phyloP scores from a whole-genome alignment of 116 monocot genomes.

The Dioscorea cayenensis region DNA sequence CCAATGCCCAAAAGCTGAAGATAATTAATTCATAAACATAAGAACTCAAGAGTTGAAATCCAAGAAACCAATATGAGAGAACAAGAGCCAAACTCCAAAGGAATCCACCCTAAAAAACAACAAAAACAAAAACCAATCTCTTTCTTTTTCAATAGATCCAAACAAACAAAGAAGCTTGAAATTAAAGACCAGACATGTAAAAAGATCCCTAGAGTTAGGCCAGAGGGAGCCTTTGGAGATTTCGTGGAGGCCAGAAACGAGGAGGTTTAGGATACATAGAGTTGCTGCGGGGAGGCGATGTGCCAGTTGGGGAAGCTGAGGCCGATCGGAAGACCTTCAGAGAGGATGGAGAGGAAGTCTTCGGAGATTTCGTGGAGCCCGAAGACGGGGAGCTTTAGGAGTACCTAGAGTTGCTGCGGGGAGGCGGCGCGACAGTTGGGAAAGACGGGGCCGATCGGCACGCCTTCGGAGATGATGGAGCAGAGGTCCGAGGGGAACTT shows the following conservation, averaged over 20 bases:
- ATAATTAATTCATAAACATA: too few species aligned
- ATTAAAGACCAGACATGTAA: too few species aligned
- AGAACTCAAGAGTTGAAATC: too few species aligned
- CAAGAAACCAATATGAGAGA: too few species aligned
- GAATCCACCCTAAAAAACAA: too few species aligned
- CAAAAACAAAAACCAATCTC: too few species aligned
- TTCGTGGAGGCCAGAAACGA: constrained; percentile 16
- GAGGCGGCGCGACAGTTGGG: constrained; percentile 55
- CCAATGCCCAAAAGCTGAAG: too few species aligned
- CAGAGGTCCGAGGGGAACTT: constrained; percentile 51
- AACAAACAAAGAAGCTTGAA: too few species aligned
- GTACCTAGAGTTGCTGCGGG: constrained; percentile 21
- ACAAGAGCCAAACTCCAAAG: too few species aligned
- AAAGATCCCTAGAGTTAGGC: constrained; percentile 12
- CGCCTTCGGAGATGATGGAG: constrained; percentile 42
- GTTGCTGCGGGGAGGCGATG: constrained; percentile 23
- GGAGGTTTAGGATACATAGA: constrained; percentile 33
- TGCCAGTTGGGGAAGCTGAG: constrained; percentile 61
- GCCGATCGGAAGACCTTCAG: constrained; percentile 41
- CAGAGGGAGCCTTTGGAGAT: constrained; percentile 22
- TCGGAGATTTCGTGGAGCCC: constrained; percentile 20
- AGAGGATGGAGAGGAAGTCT: constrained; percentile 35
- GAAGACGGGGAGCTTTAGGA: constrained; percentile 29
- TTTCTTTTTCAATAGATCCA: too few species aligned
- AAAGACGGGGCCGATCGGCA: constrained; percentile 38